Conservation (phyloP, 1,139 yeast species). For the Scheffersomyces segobiensis region DNA sequence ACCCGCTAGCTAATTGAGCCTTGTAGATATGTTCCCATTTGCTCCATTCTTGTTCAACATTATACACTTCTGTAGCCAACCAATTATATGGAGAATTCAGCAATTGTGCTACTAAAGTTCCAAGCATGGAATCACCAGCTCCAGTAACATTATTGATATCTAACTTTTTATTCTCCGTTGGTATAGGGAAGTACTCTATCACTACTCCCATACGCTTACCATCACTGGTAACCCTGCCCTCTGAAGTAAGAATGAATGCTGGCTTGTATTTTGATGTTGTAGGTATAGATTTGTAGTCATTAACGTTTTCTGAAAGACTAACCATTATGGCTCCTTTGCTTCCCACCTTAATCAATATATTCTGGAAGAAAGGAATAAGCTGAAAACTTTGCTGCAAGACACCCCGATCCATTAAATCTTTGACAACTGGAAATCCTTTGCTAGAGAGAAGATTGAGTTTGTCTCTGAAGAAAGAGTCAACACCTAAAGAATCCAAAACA, state of each 20-base stretch:
- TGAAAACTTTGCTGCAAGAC: conserved; percentile 68
- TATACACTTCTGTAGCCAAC: conserved; percentile 22
- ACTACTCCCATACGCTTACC: conserved; percentile 47
- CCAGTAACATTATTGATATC: conserved; percentile 60
- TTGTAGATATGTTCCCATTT: conserved; percentile 38
- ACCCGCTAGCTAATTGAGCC: conserved; percentile 58
- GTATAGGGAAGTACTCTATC: conserved; percentile 63
- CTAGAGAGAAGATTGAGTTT: conserved; percentile 30
- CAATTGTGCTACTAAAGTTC: conserved; percentile 40
- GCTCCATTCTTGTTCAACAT: conserved; percentile 32
- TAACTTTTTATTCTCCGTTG: conserved; percentile 31
- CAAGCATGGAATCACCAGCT: conserved; percentile 73
- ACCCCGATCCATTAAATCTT: conserved; percentile 45
- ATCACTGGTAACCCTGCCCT: conserved; percentile 11
- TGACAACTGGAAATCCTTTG: conserved; percentile 17
- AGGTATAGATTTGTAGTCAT: conserved; percentile 36
- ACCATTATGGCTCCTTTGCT: conserved; percentile 59
- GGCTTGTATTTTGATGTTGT: conserved; percentile 35
- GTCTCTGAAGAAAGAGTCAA: conserved; percentile 49
- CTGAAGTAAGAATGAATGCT: conserved; percentile 17
- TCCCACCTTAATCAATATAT: conserved; percentile 68
- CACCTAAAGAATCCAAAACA: conserved; percentile 59
- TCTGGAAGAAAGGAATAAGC: conserved; percentile 72
- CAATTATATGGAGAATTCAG: conserved; percentile 16
- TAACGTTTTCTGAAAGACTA: conserved; percentile 26